Evolutionary conservation across 371 early-diverging fungal genomes (phyloP).

Genomic region (Rhizomucor pusillus): DNA sequence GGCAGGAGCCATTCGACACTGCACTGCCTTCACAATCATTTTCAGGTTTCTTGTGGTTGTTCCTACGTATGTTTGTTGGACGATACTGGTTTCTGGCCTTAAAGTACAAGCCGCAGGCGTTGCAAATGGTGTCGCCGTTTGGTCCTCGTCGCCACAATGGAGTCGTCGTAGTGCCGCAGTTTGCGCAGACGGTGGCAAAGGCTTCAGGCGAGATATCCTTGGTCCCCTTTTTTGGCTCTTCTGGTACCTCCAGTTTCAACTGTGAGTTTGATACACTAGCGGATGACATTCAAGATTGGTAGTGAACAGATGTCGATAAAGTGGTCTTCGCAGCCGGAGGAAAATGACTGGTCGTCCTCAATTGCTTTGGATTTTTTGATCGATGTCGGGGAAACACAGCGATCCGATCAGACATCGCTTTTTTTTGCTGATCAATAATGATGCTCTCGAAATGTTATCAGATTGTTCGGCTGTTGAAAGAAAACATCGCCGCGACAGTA

Average conservation of each 20-base stretch:
- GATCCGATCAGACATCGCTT: too few relatives aligned
- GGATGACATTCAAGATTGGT: too few relatives aligned
- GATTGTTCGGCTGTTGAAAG: too few relatives aligned
- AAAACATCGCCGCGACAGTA: too few relatives aligned
- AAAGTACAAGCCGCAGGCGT: conserved; percentile 85
- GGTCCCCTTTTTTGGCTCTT: neutral
- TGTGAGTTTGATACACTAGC: too few relatives aligned
- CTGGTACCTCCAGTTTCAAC: neutral
- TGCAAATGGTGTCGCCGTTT: conserved; percentile 83
- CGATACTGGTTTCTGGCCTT: conserved; percentile 43
- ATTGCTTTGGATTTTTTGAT: too few relatives aligned
- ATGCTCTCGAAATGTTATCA: too few relatives aligned
- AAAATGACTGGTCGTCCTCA: too few relatives aligned
- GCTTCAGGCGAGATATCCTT: neutral
- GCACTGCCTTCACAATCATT: conserved; percentile 1
- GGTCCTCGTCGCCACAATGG: conserved; percentile 91
- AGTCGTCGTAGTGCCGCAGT: conserved; percentile 85
- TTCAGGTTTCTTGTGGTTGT: conserved; percentile 16
- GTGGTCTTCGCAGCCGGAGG: too few relatives aligned
- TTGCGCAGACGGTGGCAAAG: conserved; percentile 53
- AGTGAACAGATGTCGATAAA: too few relatives aligned
- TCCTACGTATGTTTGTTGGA: conserved; percentile 47
- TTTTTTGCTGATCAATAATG: too few relatives aligned
- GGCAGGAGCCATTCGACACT: conserved; percentile 57
- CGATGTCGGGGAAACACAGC: too few relatives aligned